Percentiles rank a stretch among this genome's conserved stretches.
These are phyloP conservation scores for Fusarium nygamai DNA, from an alignment of 2,329 filamentous ascomycete genomes.

Conservation along the genomic window DNA sequence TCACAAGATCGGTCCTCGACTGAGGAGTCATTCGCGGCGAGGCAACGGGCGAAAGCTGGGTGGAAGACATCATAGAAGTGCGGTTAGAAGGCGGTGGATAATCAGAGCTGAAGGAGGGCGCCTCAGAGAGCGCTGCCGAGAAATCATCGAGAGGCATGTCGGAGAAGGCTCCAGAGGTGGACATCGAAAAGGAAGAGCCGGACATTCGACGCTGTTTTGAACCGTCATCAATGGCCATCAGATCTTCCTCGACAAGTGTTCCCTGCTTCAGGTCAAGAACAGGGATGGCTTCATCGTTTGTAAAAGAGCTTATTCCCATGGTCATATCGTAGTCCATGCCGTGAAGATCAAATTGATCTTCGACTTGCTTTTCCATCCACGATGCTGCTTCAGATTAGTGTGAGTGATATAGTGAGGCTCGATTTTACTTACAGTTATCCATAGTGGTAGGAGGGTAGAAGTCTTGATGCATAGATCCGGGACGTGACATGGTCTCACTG, in stretches of 20 bases:
- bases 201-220: conserved; percentile 71
- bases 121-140: conserved; percentile 72
- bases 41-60: conserved; percentile 76
- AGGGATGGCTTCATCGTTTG: conserved; percentile 70
- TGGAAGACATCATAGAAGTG: conserved; percentile 76
- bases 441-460: conserved; percentile 62
- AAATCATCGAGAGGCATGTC: conserved; percentile 79
- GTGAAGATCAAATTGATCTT: conserved; percentile 66
- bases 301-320: conserved; percentile 70
- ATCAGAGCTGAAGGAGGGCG: conserved; percentile 72
- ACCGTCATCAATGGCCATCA: conserved; percentile 61
- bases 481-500: conserved; percentile 62
- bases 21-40: conserved; percentile 74
- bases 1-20: conserved; percentile 68
- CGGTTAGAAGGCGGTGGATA: conserved; percentile 74
- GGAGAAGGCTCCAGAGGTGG: conserved; percentile 70
- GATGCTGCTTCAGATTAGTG: conserved; percentile 40
- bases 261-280: conserved; percentile 69
- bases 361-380: conserved; percentile 66
- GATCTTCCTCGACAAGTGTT: conserved; percentile 59
- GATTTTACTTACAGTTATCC: conserved; percentile 57
- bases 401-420: not conserved
- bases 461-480: conserved; percentile 67
- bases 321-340: conserved; percentile 65
- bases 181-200: conserved; percentile 78